Percentiles rank a stretch among this genome's conserved stretches.
phyloP scores from a whole-genome alignment of 345 rosid species.

The Viola odorata region DNA sequence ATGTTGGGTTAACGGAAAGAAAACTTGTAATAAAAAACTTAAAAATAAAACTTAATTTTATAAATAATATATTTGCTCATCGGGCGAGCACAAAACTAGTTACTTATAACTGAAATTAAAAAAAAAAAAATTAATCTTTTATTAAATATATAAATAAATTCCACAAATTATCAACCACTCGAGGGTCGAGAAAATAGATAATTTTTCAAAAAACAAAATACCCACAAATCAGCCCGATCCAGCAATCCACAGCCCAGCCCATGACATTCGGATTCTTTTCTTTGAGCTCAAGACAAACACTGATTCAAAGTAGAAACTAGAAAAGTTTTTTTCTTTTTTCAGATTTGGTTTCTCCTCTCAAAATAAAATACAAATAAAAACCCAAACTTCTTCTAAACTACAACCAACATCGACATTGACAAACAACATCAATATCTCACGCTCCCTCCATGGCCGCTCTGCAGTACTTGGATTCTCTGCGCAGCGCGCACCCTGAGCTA shows the following conservation, averaged over 20 bases:
- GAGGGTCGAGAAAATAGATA: too few relatives aligned
- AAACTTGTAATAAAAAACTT: too few relatives aligned
- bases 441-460: constrained; percentile 69
- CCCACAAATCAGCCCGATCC: not conserved
- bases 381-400: not conserved
- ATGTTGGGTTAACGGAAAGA: too few relatives aligned
- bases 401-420: not conserved
- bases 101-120: too few relatives aligned
- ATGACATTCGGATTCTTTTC: not conserved
- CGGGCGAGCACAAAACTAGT: too few relatives aligned
- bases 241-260: not conserved
- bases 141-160: too few relatives aligned
- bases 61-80: too few relatives aligned
- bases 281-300: not conserved
- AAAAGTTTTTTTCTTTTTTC: not conserved
- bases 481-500: constrained; percentile 70
- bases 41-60: too few relatives aligned
- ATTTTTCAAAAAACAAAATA: too few relatives aligned
- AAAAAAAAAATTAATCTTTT: too few relatives aligned
- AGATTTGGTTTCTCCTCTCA: not conserved
- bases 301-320: not conserved
- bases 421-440: not conserved
- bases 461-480: constrained; percentile 66
- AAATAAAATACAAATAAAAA: not conserved
- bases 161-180: too few relatives aligned